Evolutionary conservation across 768 basidiomycete genomes (phyloP).

Genomic region (Leccinum ochraceum): DNA sequence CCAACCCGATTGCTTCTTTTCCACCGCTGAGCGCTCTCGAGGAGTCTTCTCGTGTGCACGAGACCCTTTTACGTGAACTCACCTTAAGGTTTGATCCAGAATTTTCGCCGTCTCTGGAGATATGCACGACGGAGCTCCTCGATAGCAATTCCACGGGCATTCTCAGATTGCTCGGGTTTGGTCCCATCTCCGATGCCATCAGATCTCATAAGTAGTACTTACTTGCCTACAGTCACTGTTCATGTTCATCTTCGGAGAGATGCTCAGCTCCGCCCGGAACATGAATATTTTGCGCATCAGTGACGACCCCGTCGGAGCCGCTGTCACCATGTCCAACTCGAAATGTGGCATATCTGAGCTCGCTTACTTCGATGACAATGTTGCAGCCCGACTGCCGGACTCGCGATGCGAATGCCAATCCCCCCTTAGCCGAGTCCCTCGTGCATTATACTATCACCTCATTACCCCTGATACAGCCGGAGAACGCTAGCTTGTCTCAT

Average conservation of each 20-base stretch:
- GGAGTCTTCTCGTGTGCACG: constrained; percentile 7
- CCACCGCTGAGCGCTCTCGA: constrained; percentile 1
- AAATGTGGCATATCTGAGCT: constrained; percentile 10
- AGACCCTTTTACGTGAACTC: constrained; percentile 16
- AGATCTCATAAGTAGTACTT: constrained; percentile 1
- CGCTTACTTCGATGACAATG: constrained; percentile 12
- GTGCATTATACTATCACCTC: constrained; percentile 8
- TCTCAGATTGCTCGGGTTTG: constrained; percentile 14
- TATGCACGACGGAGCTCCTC: constrained; percentile 9
- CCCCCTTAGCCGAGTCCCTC: not conserved
- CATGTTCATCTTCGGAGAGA: not conserved
- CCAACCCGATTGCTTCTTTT: constrained; percentile 7
- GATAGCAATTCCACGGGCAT: constrained; percentile 6
- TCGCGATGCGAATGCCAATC: constrained; percentile 6
- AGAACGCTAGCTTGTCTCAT: not conserved
- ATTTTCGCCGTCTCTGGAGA: constrained; percentile 5
- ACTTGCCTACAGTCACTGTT: not conserved
- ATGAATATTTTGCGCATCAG: not conserved
- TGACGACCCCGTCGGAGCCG: not conserved
- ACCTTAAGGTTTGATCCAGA: constrained; percentile 14
- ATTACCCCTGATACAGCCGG: constrained; percentile 9
- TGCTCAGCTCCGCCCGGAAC: not conserved
- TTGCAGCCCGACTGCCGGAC: constrained; percentile 1
- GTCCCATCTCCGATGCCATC: constrained; percentile 21
- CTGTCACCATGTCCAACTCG: constrained; percentile 12